Evolutionary conservation across 208 protist genomes (phyloP).

Genomic region (Leishmania lainsoni): DNA sequence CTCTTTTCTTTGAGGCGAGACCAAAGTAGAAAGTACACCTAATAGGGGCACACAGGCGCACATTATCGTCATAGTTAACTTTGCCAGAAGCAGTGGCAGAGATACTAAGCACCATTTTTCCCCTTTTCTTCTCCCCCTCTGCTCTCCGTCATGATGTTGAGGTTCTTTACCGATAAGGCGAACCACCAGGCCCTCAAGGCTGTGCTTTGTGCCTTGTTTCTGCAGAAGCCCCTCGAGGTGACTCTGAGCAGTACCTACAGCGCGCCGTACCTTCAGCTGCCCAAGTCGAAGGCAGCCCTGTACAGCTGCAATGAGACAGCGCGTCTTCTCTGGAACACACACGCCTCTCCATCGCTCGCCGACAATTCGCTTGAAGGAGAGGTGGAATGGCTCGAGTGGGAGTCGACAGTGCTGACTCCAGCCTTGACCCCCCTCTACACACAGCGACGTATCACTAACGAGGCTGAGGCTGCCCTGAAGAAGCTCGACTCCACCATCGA

Average conservation of each 20-base stretch:
- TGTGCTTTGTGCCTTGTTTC: slow-evolving; percentile 62
- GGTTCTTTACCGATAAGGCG: slow-evolving; percentile 86
- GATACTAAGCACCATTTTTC: background rate
- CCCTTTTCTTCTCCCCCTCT: background rate
- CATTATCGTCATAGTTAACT: background rate
- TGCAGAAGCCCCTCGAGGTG: slow-evolving; percentile 63
- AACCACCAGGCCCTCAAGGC: slow-evolving; percentile 90
- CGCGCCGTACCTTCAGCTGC: slow-evolving; percentile 60
- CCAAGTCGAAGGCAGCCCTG: slow-evolving; percentile 49
- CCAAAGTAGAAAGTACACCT: background rate
- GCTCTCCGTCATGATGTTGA: slow-evolving; percentile 24
- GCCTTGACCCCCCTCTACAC: slow-evolving; percentile 76
- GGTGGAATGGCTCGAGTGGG: slow-evolving; percentile 86
- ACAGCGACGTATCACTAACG: slow-evolving; percentile 56
- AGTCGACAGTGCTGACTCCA: slow-evolving; percentile 63
- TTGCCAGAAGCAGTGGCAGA: background rate
- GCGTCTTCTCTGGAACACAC: slow-evolving; percentile 17
- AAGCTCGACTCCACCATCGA: slow-evolving; percentile 59
- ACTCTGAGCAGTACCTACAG: slow-evolving; percentile 66
- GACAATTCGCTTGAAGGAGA: slow-evolving; percentile 53
- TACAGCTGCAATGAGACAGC: slow-evolving; percentile 79
- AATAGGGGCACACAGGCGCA: background rate
- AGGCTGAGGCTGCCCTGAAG: slow-evolving; percentile 49
- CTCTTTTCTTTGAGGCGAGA: background rate
- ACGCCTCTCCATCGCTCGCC: background rate